Evolutionary conservation across 2,329 filamentous ascomycete genomes (phyloP).

Genomic region (Ceratocystiopsis sp.): DNA sequence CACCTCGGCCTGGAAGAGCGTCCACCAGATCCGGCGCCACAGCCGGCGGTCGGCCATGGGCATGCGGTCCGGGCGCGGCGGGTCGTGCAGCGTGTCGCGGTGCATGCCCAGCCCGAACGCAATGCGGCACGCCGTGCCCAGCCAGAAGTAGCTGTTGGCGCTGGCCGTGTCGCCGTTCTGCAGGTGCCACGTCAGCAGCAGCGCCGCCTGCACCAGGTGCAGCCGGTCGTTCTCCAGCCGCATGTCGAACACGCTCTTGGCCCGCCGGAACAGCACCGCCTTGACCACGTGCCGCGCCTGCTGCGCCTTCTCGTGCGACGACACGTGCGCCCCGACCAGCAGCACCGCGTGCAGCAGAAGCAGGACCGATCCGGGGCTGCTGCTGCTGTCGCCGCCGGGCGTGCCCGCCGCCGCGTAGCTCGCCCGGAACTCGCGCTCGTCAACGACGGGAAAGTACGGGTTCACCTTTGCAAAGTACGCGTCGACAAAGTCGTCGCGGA

Average conservation of each 20-base stretch:
- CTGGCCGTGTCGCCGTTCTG: constrained; percentile 4
- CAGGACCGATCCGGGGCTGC: no score
- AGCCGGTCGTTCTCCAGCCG: constrained; percentile 5
- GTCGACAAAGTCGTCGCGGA: constrained; percentile 31
- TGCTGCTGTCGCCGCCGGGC: no score
- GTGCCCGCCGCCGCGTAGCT: constrained; percentile 18
- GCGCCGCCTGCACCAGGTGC: constrained; percentile 3
- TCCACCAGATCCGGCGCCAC: constrained; percentile 29
- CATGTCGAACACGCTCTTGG: constrained; percentile 6
- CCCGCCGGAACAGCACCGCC: constrained; percentile 2
- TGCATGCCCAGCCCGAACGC: constrained; percentile 4
- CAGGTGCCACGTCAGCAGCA: constrained; percentile 5
- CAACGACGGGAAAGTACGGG: constrained; percentile 33
- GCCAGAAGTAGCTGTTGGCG: constrained; percentile 4
- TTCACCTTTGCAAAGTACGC: constrained; percentile 33
- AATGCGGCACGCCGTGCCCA: constrained; percentile 3
- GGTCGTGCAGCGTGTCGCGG: constrained; percentile 6
- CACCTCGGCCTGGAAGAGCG: constrained; percentile 40
- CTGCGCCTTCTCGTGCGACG: background rate
- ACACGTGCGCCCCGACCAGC: constrained; percentile 5
- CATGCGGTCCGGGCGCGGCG: constrained; percentile 3
- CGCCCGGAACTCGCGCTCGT: constrained; percentile 33
- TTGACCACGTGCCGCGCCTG: constrained; percentile 4
- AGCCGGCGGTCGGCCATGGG: constrained; percentile 7
- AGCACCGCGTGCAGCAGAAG: constrained; percentile 1